Evolutionary conservation across 2,329 filamentous ascomycete species (phyloP), one percentile per base, ranked within the genome.

Genomic region (Fusarium palustre): DNA sequence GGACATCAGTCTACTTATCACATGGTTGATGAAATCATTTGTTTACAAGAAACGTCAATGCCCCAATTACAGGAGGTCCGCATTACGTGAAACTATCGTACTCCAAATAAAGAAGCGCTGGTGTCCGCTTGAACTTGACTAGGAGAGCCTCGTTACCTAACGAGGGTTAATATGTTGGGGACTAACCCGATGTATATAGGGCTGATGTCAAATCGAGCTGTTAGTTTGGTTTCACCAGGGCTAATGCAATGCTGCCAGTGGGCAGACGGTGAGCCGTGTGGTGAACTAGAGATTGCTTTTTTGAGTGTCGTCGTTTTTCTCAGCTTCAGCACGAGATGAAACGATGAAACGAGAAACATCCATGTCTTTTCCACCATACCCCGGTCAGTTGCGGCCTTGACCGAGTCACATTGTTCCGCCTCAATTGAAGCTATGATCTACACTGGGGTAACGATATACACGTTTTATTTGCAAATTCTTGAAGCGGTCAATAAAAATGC

Each of bases 11-110:
- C 12, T 13, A 36, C 31, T 49, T 49, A 49, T 49, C 16, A 36
- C 31, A 49, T 34, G 20, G 20, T 30, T 30, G 46, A 28, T 25
- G 41, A 12, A 43, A 43, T 43, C 6, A 25, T 25, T 22, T 39
- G 36, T 36, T 34, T 25, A 49, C 10, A 25, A 49, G 46, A 49
- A 49, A 36, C 46, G 46, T 49, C 46, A 49, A 49, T 36, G 46
- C 46, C 20, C 20, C 22, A 33, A 16, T 31, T 22, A 16, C 45
- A 49, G 31, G 46, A 49, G 46, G 22, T 25, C 46, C 46, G 11
- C 31, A 15, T 24, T 49, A 22, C 31, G 33, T 49, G 46, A 49
- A 49, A 49, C 46, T 49, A 24, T n/a, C 22, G 6, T n/a, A 36
- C 31, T 24, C 46, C 24, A 49, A 34, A 43, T 25, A 36, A n/a